Evolutionary conservation across 768 basidiomycete genomes (phyloP), one percentile per base, ranked within the genome.

Genomic region (Auricularia heimuer): DNA sequence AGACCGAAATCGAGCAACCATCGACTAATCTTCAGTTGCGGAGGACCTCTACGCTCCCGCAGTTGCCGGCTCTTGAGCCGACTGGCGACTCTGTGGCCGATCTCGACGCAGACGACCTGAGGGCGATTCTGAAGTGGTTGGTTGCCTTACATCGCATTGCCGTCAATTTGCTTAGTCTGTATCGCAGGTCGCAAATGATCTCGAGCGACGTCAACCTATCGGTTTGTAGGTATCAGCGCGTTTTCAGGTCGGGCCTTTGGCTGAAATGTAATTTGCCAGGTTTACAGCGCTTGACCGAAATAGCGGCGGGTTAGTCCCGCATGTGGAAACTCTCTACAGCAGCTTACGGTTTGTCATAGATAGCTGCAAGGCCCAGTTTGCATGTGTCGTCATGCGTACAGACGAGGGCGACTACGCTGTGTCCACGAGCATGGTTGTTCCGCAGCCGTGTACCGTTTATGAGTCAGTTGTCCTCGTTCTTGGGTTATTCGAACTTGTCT

Each of bases 381-480:
- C 86, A 1, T 86, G 83, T 66, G 85, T 89, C 39, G 85, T 86
- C 12, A 85, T 89, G 66, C 84, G 85, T 0, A 78, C 84, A 2
- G 87, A 88, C 70, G 85, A 82, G 11, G 87, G 87, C 6, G 87
- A 89, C 68, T 88, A 88, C 72, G 83, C 82, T 4, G 81, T 89
- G 3, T 85, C 85, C 1, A 89, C 87, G 14, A 86, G 83, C 68
- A 84, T 87, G 81, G 73, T 73, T 24, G 80, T 81, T 18, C 84
- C 85, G 18, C 83, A 82, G 36, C 75, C 74, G 7, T 88, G 87
- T 72, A 82, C 85, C 71, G 86, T 89, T 16, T 85, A 85, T 67
- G 87, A 89, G 87, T 88, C 69, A 62, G 85, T 77, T 18, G 6
- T 14, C 54, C 36, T 4, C 37, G 16, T 18, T 21, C 36, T 33